Conservation (phyloP, 495 filamentous ascomycete species). For the Podospora sp. region DNA sequence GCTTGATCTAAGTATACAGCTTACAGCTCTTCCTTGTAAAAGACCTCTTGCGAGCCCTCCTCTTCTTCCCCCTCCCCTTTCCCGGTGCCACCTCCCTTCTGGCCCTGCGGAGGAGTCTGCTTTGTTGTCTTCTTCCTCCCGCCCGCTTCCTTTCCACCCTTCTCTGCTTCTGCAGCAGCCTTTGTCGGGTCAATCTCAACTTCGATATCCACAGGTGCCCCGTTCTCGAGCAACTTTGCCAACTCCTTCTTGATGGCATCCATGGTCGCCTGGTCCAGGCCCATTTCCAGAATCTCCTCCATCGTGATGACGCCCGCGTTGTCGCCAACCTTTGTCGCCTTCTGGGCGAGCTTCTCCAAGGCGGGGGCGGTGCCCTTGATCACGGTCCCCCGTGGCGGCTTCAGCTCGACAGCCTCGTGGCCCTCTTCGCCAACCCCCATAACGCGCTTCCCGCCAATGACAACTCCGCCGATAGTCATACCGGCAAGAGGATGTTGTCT, state of each 20-base stretch:
- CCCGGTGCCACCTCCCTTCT: slow-evolving; percentile 4
- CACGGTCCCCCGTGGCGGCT: slow-evolving; percentile 41
- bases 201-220: slow-evolving; percentile 59
- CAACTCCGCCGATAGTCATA: slow-evolving; percentile 50
- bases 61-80: slow-evolving; percentile 26
- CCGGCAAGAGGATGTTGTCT: slow-evolving; percentile 32
- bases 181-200: slow-evolving; percentile 51
- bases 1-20: no score
- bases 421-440: slow-evolving; percentile 45
- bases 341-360: slow-evolving; percentile 42
- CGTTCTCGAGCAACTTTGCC: slow-evolving; percentile 48
- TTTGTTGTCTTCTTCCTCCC: neutral
- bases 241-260: slow-evolving; percentile 55
- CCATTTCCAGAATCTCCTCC: slow-evolving; percentile 63
- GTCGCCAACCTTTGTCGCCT: slow-evolving; percentile 53
- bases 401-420: slow-evolving; percentile 36
- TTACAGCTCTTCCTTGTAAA: slow-evolving; percentile 53
- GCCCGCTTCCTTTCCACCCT: slow-evolving; percentile 24
- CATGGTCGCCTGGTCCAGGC: no score
- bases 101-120: neutral
- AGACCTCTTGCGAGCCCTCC: slow-evolving; percentile 49
- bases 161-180: slow-evolving; percentile 47
- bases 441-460: slow-evolving; percentile 58
- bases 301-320: slow-evolving; percentile 44
- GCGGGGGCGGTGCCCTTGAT: slow-evolving; percentile 21